These are phyloP conservation scores for Ogataea pilisensis DNA, from an alignment of 805 yeast species.

Conservation along the genomic window DNA sequence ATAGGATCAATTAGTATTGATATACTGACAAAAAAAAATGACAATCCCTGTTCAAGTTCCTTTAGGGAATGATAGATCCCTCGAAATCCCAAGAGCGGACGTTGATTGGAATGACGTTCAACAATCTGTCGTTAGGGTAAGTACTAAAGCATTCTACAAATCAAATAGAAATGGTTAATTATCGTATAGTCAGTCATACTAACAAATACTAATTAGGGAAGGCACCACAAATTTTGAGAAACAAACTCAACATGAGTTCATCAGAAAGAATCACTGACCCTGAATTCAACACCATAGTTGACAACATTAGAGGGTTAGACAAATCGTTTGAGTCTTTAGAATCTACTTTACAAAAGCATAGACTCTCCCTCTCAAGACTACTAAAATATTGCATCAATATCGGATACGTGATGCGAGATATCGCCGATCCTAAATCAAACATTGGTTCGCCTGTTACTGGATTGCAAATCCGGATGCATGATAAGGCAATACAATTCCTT, in stretches of 20 bases:
- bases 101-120: slow-evolving; percentile 28
- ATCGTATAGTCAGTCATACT: no score
- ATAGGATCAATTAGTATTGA: no score
- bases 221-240: slow-evolving; percentile 34
- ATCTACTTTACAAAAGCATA: slow-evolving; percentile 10
- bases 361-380: slow-evolving; percentile 12
- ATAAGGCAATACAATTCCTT: slow-evolving; percentile 7
- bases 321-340: slow-evolving; percentile 14
- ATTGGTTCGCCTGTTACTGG: slow-evolving; percentile 8
- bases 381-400: slow-evolving; percentile 13
- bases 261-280: slow-evolving; percentile 35
- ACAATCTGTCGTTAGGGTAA: slow-evolving; percentile 24
- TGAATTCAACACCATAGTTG: slow-evolving; percentile 29
- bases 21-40: neutral
- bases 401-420: slow-evolving; percentile 6
- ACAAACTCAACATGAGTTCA: slow-evolving; percentile 19
- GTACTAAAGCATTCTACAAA: no score
- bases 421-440: slow-evolving; percentile 10
- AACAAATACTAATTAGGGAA: no score
- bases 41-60: slow-evolving; percentile 1
- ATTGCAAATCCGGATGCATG: slow-evolving; percentile 9
- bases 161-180: no score
- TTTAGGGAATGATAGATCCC: slow-evolving; percentile 5
- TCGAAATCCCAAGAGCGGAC: slow-evolving; percentile 17
- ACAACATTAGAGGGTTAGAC: slow-evolving; percentile 14